Base-by-base conservation (phyloP, 768 basidiomycete genomes). In the Collybia sordida region DNA sequence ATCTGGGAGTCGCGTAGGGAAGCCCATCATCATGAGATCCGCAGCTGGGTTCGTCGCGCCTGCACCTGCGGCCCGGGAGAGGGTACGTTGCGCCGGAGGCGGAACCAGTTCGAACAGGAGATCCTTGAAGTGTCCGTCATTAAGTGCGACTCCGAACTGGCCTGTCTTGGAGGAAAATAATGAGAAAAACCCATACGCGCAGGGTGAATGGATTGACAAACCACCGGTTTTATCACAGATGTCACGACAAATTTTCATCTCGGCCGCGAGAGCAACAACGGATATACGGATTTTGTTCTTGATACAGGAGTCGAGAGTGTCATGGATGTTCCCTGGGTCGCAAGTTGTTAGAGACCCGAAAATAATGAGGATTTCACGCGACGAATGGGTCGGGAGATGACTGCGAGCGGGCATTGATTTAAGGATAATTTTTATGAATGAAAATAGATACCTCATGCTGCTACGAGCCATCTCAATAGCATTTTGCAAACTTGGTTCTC, bases 21-120 rank as follows among this genome's bases (percentile, higher is more conserved):
- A 99, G 7, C 97, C 97, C 93, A 99, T 98, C 81, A 97, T 90
- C 90, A 99, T 97, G 45, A 99, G 74, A 70, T 98, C 96, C 0
- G 91, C 86, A 0, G 86, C 81, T 18, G 81, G 80, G 54, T 85
- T 88, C 9, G 73, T 67, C 9, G 59, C 38, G 15, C 59, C 61
- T 35, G 62, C 48, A 4, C 75, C 69, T 72, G 63, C 58, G 15
- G 73, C 61, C 23, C 82, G 77, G 4, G 76, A 64, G 18, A 82
- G 55, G 3, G 81, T 74, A 4, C 79, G 80, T 62, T 91, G 88
- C 0, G 94, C 93, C 0, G 97, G 97, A 0, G 97, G 97, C 17
- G 95, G 93, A 18, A 99, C 87, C 19, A 92, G 82, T 60, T 98
- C 97, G 69, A 98, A 98, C 7, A 99, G 73, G 15, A 98, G 77